Conservation (phyloP, 805 yeast species). For the Ogataea pini region DNA sequence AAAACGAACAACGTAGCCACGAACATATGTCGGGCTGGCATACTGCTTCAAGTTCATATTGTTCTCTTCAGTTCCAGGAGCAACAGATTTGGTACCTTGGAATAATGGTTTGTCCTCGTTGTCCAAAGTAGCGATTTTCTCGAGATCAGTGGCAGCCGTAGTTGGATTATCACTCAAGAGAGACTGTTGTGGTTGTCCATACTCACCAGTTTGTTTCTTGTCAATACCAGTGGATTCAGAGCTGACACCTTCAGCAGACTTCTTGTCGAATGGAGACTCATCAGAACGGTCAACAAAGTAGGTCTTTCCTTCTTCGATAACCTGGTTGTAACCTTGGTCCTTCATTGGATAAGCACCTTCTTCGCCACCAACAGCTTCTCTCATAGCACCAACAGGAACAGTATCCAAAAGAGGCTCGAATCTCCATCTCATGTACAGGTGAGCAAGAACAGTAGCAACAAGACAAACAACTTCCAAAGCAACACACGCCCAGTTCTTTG, state of each 20-base stretch:
- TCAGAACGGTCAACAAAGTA: slow-evolving; percentile 29
- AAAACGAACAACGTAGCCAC: slow-evolving; percentile 33
- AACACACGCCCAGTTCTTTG: slow-evolving; percentile 77
- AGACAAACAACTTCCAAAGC: slow-evolving; percentile 65
- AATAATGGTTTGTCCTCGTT: slow-evolving; percentile 31
- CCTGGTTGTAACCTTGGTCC: slow-evolving; percentile 67
- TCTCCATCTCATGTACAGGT: slow-evolving; percentile 56
- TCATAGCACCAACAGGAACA: slow-evolving; percentile 68
- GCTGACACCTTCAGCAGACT: slow-evolving; percentile 30
- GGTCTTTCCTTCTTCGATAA: slow-evolving; percentile 38
- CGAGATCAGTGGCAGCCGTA: slow-evolving; percentile 22
- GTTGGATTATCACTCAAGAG: slow-evolving; percentile 20
- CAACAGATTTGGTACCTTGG: slow-evolving; percentile 7
- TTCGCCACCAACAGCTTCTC: slow-evolving; percentile 43
- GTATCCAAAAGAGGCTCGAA: slow-evolving; percentile 65
- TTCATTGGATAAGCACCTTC: slow-evolving; percentile 51
- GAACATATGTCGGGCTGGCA: slow-evolving; percentile 14
- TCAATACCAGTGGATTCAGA: slow-evolving; percentile 25
- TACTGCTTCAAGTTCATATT: slow-evolving; percentile 9
- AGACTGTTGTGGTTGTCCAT: slow-evolving; percentile 15
- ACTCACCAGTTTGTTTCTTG: slow-evolving; percentile 10
- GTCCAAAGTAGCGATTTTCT: slow-evolving; percentile 17
- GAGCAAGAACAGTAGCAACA: slow-evolving; percentile 58
- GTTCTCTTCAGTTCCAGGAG: slow-evolving; percentile 8
- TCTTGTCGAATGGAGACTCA: slow-evolving; percentile 28